A percentile compares a stretch with the other conserved stretches of the same genome.
phyloP scores from a whole-genome alignment of 2,329 filamentous ascomycete genomes.

The Colletotrichum simmondsii region DNA sequence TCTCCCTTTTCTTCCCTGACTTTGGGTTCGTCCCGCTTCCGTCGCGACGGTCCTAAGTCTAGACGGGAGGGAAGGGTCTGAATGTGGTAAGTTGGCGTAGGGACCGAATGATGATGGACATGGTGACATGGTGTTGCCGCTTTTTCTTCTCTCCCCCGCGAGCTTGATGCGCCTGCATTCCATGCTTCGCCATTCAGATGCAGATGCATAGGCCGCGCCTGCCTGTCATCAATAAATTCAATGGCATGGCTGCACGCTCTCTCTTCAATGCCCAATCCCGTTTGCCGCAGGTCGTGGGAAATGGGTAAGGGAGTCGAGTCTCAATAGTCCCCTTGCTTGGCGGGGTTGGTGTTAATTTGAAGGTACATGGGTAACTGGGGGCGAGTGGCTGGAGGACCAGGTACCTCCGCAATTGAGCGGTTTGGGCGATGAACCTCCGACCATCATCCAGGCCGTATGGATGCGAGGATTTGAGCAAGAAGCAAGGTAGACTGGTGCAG shows the following conservation, averaged over 20 bases:
- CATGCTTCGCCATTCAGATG: slow-evolving; percentile 7
- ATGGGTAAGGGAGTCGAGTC: not conserved
- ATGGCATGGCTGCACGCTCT: not conserved
- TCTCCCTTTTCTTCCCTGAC: not conserved
- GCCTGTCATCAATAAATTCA: slow-evolving; percentile 2
- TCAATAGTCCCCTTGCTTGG: slow-evolving; percentile 7
- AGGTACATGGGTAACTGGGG: not conserved
- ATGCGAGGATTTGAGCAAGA: not conserved
- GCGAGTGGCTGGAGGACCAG: slow-evolving; percentile 5
- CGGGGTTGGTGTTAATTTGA: not conserved
- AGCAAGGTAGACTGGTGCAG: slow-evolving; percentile 14
- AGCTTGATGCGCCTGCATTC: slow-evolving; percentile 6
- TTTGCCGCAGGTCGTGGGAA: not conserved
- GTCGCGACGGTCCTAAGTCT: not conserved
- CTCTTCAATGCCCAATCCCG: not conserved
- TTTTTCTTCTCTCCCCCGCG: not conserved
- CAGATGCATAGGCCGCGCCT: slow-evolving; percentile 10
- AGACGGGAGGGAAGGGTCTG: not conserved
- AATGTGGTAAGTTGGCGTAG: not conserved
- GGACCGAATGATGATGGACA: not conserved
- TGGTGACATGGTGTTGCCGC: not conserved
- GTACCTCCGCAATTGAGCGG: slow-evolving; percentile 16
- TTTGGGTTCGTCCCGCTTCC: slow-evolving; percentile 6
- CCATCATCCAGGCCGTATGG: not conserved
- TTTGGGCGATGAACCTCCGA: slow-evolving; percentile 4